Base-by-base conservation (phyloP, 2,329 filamentous ascomycete genomes). In the Ophiostoma piceae region DNA sequence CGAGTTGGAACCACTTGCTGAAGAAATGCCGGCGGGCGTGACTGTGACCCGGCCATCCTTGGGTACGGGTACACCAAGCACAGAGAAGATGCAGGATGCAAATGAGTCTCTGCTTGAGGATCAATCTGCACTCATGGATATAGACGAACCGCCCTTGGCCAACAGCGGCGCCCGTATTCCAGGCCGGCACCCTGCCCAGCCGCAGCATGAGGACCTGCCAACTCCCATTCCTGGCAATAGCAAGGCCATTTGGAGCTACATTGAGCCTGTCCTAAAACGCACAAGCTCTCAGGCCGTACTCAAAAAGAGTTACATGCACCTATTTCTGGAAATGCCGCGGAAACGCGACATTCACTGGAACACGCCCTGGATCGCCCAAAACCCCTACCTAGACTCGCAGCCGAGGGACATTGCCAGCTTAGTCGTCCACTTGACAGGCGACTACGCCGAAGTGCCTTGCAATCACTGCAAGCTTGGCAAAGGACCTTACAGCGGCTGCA, bases 361-460 rank as follows among this genome's bases (percentile, higher is more conserved):
- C 39, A 41, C 67, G 22, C 1, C 51, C 1, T 73, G 77, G 73
- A 70, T 73, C 9, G 43, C 16, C 19, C 66, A 68, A 0, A 67
- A 74, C 60, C 72, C 74, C 0, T 78, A 70, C 19, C 51, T 16
- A 6, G 77, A 78, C 67, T 66, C 69, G 7, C 69, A 73, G 8
- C 69, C 74, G 12, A 71, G 74, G 39, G 77, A 79, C 64, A 67
- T 78, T 5, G 75, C 76, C 9, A 74, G 75, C 19, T 47, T 78
- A 5, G 70, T 79, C 7, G 71, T 79, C 8, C 76, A 79, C 39
- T n/a, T 77, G 1, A 79, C 76, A 1, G 78, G 78, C 16, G 75
- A 78, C 2, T 69, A 69, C 19, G 75, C 75, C 2, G 67, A 71
- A 0, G 54, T 37, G 4, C 74, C 77, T 2, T 79, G 78, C 70